Conservation (phyloP, 2,329 filamentous ascomycete species). For the Helotiales sp. region DNA sequence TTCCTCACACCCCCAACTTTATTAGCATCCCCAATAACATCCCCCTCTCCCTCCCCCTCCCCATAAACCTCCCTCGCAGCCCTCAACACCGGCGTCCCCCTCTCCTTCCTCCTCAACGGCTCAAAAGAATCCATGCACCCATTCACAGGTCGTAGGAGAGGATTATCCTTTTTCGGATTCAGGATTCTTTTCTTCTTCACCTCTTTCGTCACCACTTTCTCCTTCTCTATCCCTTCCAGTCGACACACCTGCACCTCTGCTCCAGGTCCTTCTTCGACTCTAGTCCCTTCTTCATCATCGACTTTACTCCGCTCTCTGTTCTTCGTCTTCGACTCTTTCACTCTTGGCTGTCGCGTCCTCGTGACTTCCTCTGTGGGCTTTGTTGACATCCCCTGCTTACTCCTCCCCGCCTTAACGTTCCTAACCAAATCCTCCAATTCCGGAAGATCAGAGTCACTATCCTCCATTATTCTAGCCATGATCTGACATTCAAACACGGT, state of each 20-base stretch:
- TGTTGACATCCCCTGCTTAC: neutral
- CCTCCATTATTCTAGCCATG: conserved; percentile 24
- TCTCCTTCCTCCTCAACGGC: neutral
- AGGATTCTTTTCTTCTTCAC: conserved; percentile 27
- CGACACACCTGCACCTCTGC: too few relatives aligned
- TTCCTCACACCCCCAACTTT: neutral
- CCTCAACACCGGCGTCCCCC: neutral
- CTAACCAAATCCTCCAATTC: conserved; percentile 17
- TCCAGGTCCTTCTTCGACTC: too few relatives aligned
- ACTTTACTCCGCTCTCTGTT: too few relatives aligned
- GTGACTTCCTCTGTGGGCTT: neutral
- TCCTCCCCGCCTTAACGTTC: neutral
- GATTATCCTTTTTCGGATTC: conserved; percentile 26
- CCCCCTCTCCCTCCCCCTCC: neutral
- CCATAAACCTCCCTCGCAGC: too few relatives aligned
- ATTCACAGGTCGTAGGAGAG: conserved; percentile 24
- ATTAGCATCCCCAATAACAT: neutral
- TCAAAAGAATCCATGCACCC: neutral
- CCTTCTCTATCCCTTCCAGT: conserved; percentile 1
- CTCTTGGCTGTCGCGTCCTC: neutral
- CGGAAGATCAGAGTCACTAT: conserved; percentile 28
- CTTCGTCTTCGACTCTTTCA: neutral
- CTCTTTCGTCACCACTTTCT: conserved; percentile 18
- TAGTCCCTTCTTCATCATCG: too few relatives aligned
- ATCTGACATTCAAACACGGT: neutral